phyloP scores from a whole-genome alignment of 73 alveolate genomes.

The Paramecium octaurelia region DNA sequence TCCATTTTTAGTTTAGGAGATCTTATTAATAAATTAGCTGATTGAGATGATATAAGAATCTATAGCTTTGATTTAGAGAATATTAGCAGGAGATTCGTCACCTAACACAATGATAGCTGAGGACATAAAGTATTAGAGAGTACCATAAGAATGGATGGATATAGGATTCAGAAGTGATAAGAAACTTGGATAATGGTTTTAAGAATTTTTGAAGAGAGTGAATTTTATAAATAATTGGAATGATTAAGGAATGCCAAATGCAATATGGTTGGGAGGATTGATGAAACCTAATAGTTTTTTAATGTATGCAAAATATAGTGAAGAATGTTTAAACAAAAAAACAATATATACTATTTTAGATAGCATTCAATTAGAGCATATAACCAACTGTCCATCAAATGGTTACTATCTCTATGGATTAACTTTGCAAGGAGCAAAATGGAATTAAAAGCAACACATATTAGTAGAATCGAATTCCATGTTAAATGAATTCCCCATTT shows the following conservation, averaged over 20 bases:
- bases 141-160: background rate
- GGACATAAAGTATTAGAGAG: background rate
- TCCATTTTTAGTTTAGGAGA: background rate
- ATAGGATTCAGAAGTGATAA: background rate
- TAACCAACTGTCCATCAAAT: background rate
- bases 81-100: background rate
- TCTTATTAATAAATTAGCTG: background rate
- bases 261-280: background rate
- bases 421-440: constrained; percentile 12
- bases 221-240: background rate
- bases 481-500: background rate
- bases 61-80: background rate
- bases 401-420: constrained; percentile 15
- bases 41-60: background rate
- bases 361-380: background rate
- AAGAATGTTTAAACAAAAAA: background rate
- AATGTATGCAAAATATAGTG: background rate
- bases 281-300: background rate
- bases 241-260: background rate
- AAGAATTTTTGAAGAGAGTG: background rate
- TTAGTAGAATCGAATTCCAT: background rate
- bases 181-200: background rate
- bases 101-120: background rate
- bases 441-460: background rate
- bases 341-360: background rate